phyloP scores from a whole-genome alignment of 768 basidiomycete genomes.

The Pulveroboletus sp. region DNA sequence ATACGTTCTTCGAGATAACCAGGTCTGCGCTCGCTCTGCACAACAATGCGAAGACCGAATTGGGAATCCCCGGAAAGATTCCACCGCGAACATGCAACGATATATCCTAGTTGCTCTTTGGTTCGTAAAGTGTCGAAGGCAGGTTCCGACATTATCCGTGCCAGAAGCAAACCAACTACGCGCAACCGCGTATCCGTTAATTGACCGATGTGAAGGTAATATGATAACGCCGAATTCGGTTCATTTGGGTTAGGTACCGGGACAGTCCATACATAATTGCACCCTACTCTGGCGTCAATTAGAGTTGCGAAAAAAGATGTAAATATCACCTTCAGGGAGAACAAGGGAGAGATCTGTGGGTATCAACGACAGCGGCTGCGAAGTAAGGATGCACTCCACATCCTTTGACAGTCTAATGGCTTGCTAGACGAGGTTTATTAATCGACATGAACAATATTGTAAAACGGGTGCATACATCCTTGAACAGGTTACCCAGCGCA shows the following conservation, averaged over 20 bases:
- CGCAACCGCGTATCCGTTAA: slow-evolving; percentile 59
- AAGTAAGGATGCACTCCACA: slow-evolving; percentile 60
- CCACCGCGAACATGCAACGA: slow-evolving; percentile 65
- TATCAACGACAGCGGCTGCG: slow-evolving; percentile 40
- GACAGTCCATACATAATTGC: slow-evolving; percentile 62
- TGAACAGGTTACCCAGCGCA: slow-evolving; percentile 79
- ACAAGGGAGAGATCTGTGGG: slow-evolving; percentile 52
- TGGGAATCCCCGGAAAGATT: slow-evolving; percentile 60
- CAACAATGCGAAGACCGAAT: slow-evolving; percentile 73
- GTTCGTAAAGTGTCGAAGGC: slow-evolving; percentile 89
- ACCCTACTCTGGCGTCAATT: slow-evolving; percentile 43
- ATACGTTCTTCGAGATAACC: slow-evolving; percentile 82
- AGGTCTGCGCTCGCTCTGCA: slow-evolving; percentile 85
- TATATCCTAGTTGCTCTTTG: slow-evolving; percentile 93
- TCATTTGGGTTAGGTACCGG: slow-evolving; percentile 80
- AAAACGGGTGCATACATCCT: slow-evolving; percentile 53
- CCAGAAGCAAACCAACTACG: slow-evolving; percentile 65
- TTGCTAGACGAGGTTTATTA: slow-evolving; percentile 47
- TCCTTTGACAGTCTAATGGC: slow-evolving; percentile 69
- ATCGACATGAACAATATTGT: not conserved
- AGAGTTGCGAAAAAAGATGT: not conserved
- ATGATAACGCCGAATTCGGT: slow-evolving; percentile 81
- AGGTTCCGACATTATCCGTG: slow-evolving; percentile 86
- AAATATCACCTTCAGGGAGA: slow-evolving; percentile 59
- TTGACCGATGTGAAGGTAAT: slow-evolving; percentile 79